A percentile compares a stretch with the other conserved stretches of the same genome.
These are phyloP conservation scores for Podila horticola DNA, from an alignment of 192 early-diverging fungal species.

Conservation along the genomic window DNA sequence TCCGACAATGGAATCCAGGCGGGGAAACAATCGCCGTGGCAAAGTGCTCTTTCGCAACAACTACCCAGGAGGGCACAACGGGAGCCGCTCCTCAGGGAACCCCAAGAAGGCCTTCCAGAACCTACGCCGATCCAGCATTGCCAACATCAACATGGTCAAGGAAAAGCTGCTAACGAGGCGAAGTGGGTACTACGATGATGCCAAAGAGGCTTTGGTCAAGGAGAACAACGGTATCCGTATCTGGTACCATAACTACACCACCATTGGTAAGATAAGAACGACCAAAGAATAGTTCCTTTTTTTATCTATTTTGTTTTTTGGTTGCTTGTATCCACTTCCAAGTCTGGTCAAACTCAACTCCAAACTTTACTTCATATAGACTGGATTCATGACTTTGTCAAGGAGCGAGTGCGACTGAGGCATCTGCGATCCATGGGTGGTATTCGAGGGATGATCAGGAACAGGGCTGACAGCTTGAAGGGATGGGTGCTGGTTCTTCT, in stretches of 20 bases:
- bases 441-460: constrained; percentile 66
- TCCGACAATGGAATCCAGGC: constrained; percentile 33
- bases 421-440: constrained; percentile 65
- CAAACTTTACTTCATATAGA: constrained; percentile 57
- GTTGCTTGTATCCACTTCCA: neutral
- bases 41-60: constrained; percentile 30
- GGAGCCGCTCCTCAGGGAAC: neutral
- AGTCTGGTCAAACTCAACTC: neutral
- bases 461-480: constrained; percentile 78
- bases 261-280: constrained; percentile 53
- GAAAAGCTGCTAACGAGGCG: constrained; percentile 39
- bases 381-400: constrained; percentile 92
- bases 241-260: constrained; percentile 69
- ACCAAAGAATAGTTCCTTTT: neutral
- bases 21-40: constrained; percentile 12
- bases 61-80: neutral
- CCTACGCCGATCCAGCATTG: constrained; percentile 33
- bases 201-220: constrained; percentile 56
- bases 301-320: neutral
- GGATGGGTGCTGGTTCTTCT: constrained; percentile 87
- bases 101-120: constrained; percentile 18
- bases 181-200: constrained; percentile 59
- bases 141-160: constrained; percentile 44
- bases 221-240: constrained; percentile 67
- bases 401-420: constrained; percentile 77